These are phyloP conservation scores for Fomitopsis pulvina DNA, from an alignment of 768 basidiomycete genomes.

Conservation along the genomic window DNA sequence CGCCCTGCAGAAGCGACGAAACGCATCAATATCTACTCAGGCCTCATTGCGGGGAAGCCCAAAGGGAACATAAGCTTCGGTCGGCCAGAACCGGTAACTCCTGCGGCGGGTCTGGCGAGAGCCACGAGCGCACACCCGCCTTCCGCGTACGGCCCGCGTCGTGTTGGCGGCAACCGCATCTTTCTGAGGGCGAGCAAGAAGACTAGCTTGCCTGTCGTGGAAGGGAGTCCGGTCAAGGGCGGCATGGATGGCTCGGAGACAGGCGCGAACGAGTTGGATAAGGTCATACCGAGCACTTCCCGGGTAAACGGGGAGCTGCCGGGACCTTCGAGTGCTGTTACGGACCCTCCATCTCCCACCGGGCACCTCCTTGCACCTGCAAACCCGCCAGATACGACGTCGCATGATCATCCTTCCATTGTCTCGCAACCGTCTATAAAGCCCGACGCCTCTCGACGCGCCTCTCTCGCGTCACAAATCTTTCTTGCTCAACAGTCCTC, in stretches of 20 bases:
- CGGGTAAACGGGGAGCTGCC: neutral
- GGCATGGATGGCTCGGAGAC: slow-evolving; percentile 9
- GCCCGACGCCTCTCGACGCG: slow-evolving; percentile 41
- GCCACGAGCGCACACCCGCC: neutral
- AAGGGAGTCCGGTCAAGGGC: slow-evolving; percentile 40
- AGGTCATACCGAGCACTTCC: too few relatives aligned
- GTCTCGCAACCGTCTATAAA: slow-evolving; percentile 7
- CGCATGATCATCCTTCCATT: neutral
- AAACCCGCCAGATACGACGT: neutral
- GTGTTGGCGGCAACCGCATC: slow-evolving; percentile 15
- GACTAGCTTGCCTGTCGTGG: slow-evolving; percentile 37
- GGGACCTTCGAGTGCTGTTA: neutral
- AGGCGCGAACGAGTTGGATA: slow-evolving; percentile 5
- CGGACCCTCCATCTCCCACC: neutral
- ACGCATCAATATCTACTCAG: slow-evolving; percentile 17
- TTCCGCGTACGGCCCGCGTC: slow-evolving; percentile 9
- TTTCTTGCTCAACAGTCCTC: slow-evolving; percentile 54
- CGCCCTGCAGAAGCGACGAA: neutral
- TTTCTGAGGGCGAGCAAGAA: slow-evolving; percentile 34
- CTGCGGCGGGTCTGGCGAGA: neutral
- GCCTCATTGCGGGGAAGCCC: slow-evolving; percentile 18
- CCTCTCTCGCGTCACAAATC: slow-evolving; percentile 52
- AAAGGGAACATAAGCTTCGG: neutral
- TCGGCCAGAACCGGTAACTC: neutral
- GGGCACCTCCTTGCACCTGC: neutral